Percentiles rank a stretch among this genome's conserved stretches.
These are phyloP conservation scores for Dactylellina drechsleri DNA, from an alignment of 2,329 filamentous ascomycete species.

Conservation along the genomic window DNA sequence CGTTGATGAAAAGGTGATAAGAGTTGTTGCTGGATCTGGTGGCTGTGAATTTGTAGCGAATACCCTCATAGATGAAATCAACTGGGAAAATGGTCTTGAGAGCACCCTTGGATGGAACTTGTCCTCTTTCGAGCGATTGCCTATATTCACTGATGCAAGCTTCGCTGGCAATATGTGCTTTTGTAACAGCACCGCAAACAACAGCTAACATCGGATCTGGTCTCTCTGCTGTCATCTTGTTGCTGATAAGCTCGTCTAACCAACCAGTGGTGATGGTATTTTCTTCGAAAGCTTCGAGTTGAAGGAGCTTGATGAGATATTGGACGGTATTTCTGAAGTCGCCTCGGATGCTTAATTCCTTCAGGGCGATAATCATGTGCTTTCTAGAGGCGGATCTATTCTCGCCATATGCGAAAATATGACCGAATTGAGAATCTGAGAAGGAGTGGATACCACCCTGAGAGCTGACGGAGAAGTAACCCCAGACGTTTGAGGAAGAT, in stretches of 20 bases:
- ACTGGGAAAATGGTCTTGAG: conserved; percentile 97
- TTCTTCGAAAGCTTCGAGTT: conserved; percentile 97
- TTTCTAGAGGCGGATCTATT: conserved; percentile 95
- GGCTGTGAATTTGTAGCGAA: conserved; percentile 96
- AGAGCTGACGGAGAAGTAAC: conserved; percentile 98
- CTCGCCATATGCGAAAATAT: conserved; percentile 99
- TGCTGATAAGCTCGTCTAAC: conserved; percentile 98
- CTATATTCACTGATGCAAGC: conserved; percentile 86
- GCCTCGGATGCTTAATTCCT: conserved; percentile 98
- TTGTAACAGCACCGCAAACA: conserved; percentile 91
- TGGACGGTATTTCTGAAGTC: conserved; percentile 99
- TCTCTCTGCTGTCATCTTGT: conserved; percentile 94
- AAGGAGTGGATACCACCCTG: conserved; percentile 98
- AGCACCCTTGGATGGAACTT: conserved; percentile 95
- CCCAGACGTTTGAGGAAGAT: conserved; percentile 98
- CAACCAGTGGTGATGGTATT: conserved; percentile 99
- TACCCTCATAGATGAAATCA: conserved; percentile 98
- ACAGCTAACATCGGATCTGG: conserved; percentile 94
- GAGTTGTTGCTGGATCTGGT: conserved; percentile 91
- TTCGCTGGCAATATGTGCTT: conserved; percentile 95
- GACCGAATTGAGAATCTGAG: conserved; percentile 98
- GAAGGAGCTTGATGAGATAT: conserved; percentile 97
- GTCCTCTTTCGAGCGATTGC: conserved; percentile 90
- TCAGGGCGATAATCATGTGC: conserved; percentile 98
- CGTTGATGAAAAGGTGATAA: conserved; percentile 99